Evolutionary conservation across 2,329 filamentous ascomycete species (phyloP).

Genomic region (Diaporthe sp.): DNA sequence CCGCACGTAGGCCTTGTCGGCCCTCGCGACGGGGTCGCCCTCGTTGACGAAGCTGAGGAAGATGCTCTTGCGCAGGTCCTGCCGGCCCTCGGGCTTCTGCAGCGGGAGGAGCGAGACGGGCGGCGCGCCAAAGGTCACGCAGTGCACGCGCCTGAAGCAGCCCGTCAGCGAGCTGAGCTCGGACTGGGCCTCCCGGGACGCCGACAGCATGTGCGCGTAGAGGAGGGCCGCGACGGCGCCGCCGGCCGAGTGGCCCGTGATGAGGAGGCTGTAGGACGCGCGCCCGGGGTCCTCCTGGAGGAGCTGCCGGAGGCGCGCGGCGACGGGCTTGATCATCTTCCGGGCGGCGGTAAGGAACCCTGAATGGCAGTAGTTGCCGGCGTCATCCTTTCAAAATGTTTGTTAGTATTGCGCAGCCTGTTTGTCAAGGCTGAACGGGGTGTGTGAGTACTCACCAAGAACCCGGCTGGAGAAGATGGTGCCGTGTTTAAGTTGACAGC

Average conservation of each 20-base stretch:
- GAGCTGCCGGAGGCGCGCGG: conserved; percentile 76
- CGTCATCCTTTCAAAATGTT: conserved; percentile 70
- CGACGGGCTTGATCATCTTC: conserved; percentile 82
- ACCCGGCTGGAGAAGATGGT: conserved; percentile 75
- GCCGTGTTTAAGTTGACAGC: conserved; percentile 82
- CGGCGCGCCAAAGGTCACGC: conserved; percentile 87
- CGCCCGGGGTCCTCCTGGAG: conserved; percentile 80
- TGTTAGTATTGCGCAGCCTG: conserved; percentile 26
- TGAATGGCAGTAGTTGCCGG: conserved; percentile 82
- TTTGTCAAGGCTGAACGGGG: not conserved
- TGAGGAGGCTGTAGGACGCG: conserved; percentile 77
- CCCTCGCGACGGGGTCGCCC: conserved; percentile 84
- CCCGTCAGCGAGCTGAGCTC: conserved; percentile 79
- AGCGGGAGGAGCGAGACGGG: conserved; percentile 82
- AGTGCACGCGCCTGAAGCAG: conserved; percentile 85
- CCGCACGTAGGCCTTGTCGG: conserved; percentile 82
- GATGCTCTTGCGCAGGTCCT: conserved; percentile 72
- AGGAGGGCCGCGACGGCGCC: conserved; percentile 86
- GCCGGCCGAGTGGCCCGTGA: conserved; percentile 89
- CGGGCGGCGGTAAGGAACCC: conserved; percentile 84
- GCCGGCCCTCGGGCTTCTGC: conserved; percentile 64
- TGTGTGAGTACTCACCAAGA: conserved; percentile 64
- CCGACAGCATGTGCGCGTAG: conserved; percentile 84
- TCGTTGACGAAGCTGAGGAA: conserved; percentile 89
- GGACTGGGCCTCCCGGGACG: conserved; percentile 66